Conservation (phyloP, 257 asterid genomes). For the Solanum appendiculatum region DNA sequence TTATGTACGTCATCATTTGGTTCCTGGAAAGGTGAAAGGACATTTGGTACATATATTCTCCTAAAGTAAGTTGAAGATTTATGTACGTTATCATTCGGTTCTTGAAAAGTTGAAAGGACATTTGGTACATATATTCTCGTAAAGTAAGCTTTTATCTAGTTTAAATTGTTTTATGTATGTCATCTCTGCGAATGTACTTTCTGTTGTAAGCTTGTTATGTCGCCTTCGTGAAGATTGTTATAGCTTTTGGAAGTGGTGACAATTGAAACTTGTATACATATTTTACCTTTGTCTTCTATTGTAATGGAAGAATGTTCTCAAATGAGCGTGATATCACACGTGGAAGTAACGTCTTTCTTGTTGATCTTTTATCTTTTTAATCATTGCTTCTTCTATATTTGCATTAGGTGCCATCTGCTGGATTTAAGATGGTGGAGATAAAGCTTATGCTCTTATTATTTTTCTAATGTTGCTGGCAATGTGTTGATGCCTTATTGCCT, state of each 20-base stretch:
- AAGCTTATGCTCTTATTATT: not conserved
- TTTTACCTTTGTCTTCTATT: not conserved
- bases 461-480: not conserved
- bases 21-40: not conserved
- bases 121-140: too few species aligned
- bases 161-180: not conserved
- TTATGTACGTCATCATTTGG: not conserved
- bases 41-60: not conserved
- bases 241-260: not conserved
- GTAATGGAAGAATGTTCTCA: not conserved
- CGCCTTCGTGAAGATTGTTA: not conserved
- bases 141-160: not conserved
- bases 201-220: not conserved
- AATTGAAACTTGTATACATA: not conserved
- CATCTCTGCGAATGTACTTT: not conserved
- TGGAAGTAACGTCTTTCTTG: too few species aligned
- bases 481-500: not conserved
- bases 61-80: not conserved
- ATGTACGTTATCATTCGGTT: too few species aligned
- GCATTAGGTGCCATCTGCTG: too few species aligned
- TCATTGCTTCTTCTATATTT: too few species aligned
- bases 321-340: not conserved
- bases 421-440: too few species aligned
- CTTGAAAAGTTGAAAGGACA: too few species aligned
- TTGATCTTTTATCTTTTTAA: too few species aligned